Evolutionary conservation across 2,329 filamentous ascomycete species (phyloP), one percentile per base, ranked within the genome.

Genomic region (Phialocephala sp.): DNA sequence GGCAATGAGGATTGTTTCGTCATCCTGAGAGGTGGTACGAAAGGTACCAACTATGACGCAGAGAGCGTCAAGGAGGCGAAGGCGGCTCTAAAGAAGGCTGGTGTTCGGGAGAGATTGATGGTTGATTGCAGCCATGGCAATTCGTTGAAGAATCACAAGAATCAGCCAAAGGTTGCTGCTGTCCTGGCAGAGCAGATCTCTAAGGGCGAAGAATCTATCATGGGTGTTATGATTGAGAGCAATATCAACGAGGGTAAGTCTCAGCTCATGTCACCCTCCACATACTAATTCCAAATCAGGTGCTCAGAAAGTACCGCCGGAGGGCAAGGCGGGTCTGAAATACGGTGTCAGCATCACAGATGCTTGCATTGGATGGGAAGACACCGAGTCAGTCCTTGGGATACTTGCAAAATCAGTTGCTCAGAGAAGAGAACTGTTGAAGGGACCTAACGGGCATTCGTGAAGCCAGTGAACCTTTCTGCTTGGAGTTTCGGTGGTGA

Each of bases 211-310:
- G 66, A 73, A 24, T 90, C 84, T 58, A 95, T 99, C 76, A 94
- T 97, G 88, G 95, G 95, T 74, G 92, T 98, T 66, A 99, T 99
- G 95, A 97, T 99, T 75, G 95, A 99, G 84, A 96, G 92, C 79
- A 92, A 98, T 79, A 96, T 98, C 81, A 91, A 94, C 75, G 94
- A 97, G 27, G 27, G 27, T 32, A 32, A 32, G 27, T 32, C 27
- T 32, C 6, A 32, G 27, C 27, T 32, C 27, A 32, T 32, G 27
- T 32, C 6, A 6, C 27, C 3, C 27, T 32, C 27, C 27, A 6
- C 27, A 32, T 32, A 32, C 27, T 32, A 32, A 32, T 32, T 32
- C 27, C 27, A 6, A 32, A 32, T 32, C 27, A 82, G 94, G 94
- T 72, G 91, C 85, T 80, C 95, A 99, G 79, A 97, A 97, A 80